These are phyloP conservation scores for Ustilaginoidea virens DNA, from an alignment of 2,329 filamentous ascomycete species.

Conservation along the genomic window DNA sequence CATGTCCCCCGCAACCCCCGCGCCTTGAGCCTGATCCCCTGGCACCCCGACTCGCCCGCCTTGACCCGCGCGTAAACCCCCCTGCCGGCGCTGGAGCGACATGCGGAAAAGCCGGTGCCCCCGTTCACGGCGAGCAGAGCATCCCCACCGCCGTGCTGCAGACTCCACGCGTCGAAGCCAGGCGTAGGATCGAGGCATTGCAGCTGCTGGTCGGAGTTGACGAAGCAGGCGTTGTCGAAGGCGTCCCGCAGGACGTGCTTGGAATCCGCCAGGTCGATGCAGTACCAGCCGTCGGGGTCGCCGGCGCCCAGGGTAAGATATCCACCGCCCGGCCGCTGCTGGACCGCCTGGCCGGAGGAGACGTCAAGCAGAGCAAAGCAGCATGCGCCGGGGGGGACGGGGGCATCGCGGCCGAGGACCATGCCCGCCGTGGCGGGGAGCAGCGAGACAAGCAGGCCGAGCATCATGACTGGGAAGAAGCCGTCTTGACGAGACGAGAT, in stretches of 20 bases:
- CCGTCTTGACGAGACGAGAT: no score
- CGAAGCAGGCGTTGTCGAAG: conserved; percentile 17
- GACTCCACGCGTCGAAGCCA: conserved; percentile 13
- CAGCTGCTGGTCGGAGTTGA: conserved; percentile 11
- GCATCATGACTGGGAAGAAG: no score
- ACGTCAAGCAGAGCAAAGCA: conserved; percentile 17
- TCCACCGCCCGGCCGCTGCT: conserved; percentile 13
- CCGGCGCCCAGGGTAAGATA: conserved; percentile 12
- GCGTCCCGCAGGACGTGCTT: conserved; percentile 14
- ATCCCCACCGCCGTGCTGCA: conserved; percentile 9
- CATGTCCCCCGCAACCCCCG: no score
- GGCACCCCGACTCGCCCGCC: no score
- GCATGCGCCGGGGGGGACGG: conserved; percentile 11
- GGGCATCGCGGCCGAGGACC: no score
- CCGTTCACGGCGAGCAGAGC: conserved; percentile 12
- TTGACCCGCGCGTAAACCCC: conserved; percentile 11
- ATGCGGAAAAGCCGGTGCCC: conserved; percentile 9
- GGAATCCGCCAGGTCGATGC: conserved; percentile 12
- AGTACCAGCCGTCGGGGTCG: conserved; percentile 15
- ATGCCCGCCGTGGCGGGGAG: conserved; percentile 10
- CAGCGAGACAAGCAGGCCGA: conserved; percentile 6
- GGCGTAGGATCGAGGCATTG: conserved; percentile 18
- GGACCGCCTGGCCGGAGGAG: conserved; percentile 10
- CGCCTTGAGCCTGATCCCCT: no score
- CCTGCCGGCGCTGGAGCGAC: no score